Base-by-base conservation (phyloP, 2,329 filamentous ascomycete genomes). In the Monilinia aucupariae region DNA sequence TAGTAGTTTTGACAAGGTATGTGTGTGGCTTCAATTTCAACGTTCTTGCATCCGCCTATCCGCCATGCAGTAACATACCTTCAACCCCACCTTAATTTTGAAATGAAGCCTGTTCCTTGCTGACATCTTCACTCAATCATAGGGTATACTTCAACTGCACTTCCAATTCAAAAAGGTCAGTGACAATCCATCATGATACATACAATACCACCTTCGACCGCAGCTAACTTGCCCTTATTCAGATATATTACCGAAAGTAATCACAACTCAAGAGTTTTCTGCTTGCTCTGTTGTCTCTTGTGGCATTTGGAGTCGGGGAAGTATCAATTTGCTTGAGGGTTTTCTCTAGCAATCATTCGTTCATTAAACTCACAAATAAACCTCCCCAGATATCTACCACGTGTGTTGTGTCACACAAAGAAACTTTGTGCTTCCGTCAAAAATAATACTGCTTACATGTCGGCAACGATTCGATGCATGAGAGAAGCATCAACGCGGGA, bases 141-240 rank as follows among this genome's bases (percentile, higher is more conserved):
- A 96, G 90, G 93, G 93, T 60, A 96, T 97, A 71, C 79, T 99
- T 64, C 92, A 97, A 78, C 83, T 99, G 64, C 93, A 97, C 75
- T 99, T 99, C 75, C 92, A 97, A 76, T 97, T 97, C 81, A 99
- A 97, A 77, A 96, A 96, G 85, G 92, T 96, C 76, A 70, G 77
- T 64, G 69, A 60, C 54, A 68, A 68, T 47, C 9, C 20, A 58
- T 54, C 60, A 48, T 62, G 25, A 39, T 49, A 41, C 50, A 27
- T 63, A 27, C n/a, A 22, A 43, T 9, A 17, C n/a, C 37, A 58
- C 41, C 58, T 27, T 58, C 47, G 43, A 51, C 58, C 41, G 48
- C 66, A 67, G 61, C 69, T 73, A 59, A 72, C 67, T 64, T 64
- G 60, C 43, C 22, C 37, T 68, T 54, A 48, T 64, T 56, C 66